Evolutionary conservation across 1,139 yeast genomes (phyloP).

Genomic region (Oligophagozyma castellii): DNA sequence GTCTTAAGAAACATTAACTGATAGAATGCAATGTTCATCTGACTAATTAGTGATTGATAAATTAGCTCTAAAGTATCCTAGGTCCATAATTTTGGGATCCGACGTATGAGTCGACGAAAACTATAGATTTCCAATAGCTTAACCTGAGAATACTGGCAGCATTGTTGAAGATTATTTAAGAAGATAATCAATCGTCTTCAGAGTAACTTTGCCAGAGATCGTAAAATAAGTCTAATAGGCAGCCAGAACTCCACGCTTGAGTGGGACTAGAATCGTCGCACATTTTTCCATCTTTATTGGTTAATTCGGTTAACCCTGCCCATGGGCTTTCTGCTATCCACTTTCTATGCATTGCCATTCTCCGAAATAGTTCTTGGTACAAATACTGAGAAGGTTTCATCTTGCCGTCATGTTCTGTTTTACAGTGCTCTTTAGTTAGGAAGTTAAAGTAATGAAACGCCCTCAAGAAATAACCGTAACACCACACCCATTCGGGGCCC

Average conservation of each 20-base stretch:
- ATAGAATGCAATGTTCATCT: no score
- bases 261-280: conserved; percentile 88
- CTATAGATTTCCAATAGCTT: no score
- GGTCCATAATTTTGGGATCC: no score
- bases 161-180: no score
- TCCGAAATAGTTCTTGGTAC: conserved; percentile 34
- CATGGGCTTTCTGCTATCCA: conserved; percentile 70
- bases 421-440: conserved; percentile 22
- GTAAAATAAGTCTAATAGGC: conserved; percentile 65
- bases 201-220: conserved; percentile 34
- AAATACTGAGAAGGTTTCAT: conserved; percentile 30
- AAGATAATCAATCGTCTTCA: conserved; percentile 2
- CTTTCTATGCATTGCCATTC: conserved; percentile 49
- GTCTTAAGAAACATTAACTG: no score
- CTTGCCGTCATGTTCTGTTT: conserved; percentile 11
- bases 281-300: conserved; percentile 71
- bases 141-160: no score
- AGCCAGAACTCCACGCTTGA: conserved; percentile 92
- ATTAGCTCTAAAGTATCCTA: no score
- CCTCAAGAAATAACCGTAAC: conserved; percentile 71
- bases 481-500: conserved; percentile 99
- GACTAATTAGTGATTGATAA: no score
- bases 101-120: no score
- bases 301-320: conserved; percentile 89
- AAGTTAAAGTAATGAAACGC: conserved; percentile 51